Percentiles rank a stretch among this genome's conserved stretches.
These are phyloP conservation scores for Diversispora epigaea DNA, from an alignment of 192 early-diverging fungal species.

Conservation along the genomic window DNA sequence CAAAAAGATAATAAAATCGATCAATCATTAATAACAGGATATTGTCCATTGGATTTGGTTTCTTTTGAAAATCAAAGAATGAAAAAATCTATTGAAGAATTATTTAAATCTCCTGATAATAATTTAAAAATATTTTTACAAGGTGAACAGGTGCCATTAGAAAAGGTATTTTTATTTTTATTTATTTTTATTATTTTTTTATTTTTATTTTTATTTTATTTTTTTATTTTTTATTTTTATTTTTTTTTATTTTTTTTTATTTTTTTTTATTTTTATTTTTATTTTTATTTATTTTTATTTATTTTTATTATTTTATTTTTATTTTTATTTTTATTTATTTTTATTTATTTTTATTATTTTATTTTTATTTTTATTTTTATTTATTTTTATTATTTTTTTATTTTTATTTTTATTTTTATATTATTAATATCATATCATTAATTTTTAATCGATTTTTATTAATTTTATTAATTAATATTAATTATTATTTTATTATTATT, in stretches of 20 bases:
- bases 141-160: constrained; percentile 33
- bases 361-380: too few species aligned
- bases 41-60: constrained; percentile 73
- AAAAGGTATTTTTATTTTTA: constrained; percentile 11
- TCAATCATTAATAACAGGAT: constrained; percentile 26
- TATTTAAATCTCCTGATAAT: constrained; percentile 51
- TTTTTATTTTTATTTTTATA: neutral
- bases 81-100: constrained; percentile 39
- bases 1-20: neutral
- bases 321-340: too few species aligned
- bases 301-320: too few species aligned
- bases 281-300: too few species aligned
- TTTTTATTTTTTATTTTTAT: too few species aligned
- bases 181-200: neutral
- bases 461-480: too few species aligned
- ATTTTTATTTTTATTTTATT: too few species aligned
- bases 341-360: too few species aligned
- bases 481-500: neutral
- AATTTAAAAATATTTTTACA: constrained; percentile 57
- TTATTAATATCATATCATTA: too few species aligned
- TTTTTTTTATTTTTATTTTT: too few species aligned
- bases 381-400: neutral
- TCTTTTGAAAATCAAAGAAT: constrained; percentile 42
- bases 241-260: too few species aligned
- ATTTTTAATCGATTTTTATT: too few species aligned